Percentiles rank a stretch among this genome's conserved stretches.
Conservation (phyloP, 2,329 filamentous ascomycete genomes). For the Polytolypa hystricis region DNA sequence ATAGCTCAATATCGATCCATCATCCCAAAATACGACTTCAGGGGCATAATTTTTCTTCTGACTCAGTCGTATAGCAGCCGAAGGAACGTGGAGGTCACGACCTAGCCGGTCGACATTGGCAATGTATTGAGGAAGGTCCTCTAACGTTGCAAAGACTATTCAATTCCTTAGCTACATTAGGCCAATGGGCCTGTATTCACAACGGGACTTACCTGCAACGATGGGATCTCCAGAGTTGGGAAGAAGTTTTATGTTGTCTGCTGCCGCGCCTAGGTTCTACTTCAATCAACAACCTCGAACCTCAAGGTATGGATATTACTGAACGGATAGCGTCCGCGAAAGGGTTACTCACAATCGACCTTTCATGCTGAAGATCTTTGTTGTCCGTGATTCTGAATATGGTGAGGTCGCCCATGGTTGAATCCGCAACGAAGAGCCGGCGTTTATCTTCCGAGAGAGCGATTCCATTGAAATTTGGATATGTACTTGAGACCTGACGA, state of each 20-base stretch:
- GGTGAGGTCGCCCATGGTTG: background rate
- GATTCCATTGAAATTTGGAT: constrained; percentile 1
- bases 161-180: background rate
- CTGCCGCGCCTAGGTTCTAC: background rate
- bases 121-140: background rate
- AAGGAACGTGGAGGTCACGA: background rate
- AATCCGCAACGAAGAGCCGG: background rate
- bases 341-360: background rate
- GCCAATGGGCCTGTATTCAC: background rate
- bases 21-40: background rate
- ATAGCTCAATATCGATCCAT: constrained; percentile 1
- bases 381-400: background rate
- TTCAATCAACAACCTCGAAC: background rate
- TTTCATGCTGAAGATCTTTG: background rate
- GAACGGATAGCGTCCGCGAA: background rate
- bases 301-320: background rate
- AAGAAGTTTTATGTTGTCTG: background rate
- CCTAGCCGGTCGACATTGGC: background rate
- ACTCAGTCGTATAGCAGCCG: background rate
- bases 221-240: background rate
- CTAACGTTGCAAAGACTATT: background rate
- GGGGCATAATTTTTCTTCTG: background rate
- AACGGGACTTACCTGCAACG: background rate
- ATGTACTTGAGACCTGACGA: background rate
- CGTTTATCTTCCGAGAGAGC: background rate